Base-by-base conservation (phyloP, 169 alveolate genomes). In the Plasmodium malariae region DNA sequence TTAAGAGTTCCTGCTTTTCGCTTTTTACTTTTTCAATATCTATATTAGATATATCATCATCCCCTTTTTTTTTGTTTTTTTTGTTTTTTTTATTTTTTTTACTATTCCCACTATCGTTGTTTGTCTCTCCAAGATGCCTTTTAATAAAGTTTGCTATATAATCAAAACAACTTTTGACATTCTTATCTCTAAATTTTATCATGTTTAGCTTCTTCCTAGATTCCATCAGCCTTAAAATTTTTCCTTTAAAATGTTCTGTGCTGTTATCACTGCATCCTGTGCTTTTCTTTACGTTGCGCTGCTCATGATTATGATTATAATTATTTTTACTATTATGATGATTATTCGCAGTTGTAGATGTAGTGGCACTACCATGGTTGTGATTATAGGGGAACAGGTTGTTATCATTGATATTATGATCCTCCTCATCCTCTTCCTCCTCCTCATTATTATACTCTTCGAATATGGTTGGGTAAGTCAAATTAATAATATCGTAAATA, bases 401-500 rank as follows among this genome's bases (percentile, higher is more conserved):
- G 43, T 59, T 48, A 5, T 28, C 73, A 14, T 48, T 63, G 34
- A 28, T 30, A 28, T 30, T 9, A 9, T 32, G 45, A 9, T 43
- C 88, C 7, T 7, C 6, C 14, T 26, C 59, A 21, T 32, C 43
- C 43, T 37, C 76, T 24, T 76, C 49, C 67, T 19, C 59, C 26
- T 68, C 60, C 24, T 3, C 37, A 68, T 12, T 21, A n/a, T 24
- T 59, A 12, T 26, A 1, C 6, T 76, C 88, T 60, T 62, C 63
- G 14, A 76, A 60, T 40, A 76, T 60, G 24, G 37, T 69, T 2
- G 92, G 92, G 54, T 67, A 89, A 67, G 88, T 93, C 87, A 92
- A 93, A 93, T 57, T 94, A 95, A 87, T 94, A 93, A 34, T 91
- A 83, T 86, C 94, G 88, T 74, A 94, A 89, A 91, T 90, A 93